Percentiles rank a stretch among this genome's conserved stretches.
These are phyloP conservation scores for Grammothele lineata DNA, from an alignment of 768 basidiomycete genomes.

Conservation along the genomic window DNA sequence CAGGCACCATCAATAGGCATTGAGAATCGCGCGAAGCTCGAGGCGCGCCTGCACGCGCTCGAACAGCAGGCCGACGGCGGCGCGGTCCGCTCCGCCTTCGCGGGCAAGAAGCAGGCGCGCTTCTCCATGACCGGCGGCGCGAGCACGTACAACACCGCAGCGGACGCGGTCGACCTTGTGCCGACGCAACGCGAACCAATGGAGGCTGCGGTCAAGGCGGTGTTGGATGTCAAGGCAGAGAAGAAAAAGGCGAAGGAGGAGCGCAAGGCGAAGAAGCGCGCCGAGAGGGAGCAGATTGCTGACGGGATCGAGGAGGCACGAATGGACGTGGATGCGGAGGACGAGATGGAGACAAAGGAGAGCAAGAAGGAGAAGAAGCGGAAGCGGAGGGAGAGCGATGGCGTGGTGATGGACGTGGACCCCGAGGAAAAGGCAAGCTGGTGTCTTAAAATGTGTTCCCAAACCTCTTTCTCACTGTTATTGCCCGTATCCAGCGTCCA, in stretches of 20 bases:
- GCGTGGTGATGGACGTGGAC: slow-evolving; percentile 36
- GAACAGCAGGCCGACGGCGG: slow-evolving; percentile 78
- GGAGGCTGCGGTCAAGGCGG: slow-evolving; percentile 69
- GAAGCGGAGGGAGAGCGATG: slow-evolving; percentile 56
- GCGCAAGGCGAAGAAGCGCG: slow-evolving; percentile 61
- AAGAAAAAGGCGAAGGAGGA: slow-evolving; percentile 80
- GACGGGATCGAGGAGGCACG: slow-evolving; percentile 14
- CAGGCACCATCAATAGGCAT: slow-evolving; percentile 84
- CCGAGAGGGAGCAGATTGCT: slow-evolving; percentile 39
- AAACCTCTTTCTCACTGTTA: background rate
- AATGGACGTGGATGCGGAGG: slow-evolving; percentile 45
- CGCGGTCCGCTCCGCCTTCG: slow-evolving; percentile 50
- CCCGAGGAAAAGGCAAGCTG: slow-evolving; percentile 35
- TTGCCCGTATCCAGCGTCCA: slow-evolving; percentile 22
- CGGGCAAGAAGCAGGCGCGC: slow-evolving; percentile 44
- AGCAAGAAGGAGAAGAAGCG: slow-evolving; percentile 38
- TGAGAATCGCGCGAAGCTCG: slow-evolving; percentile 92
- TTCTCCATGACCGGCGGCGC: slow-evolving; percentile 81
- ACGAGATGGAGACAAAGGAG: slow-evolving; percentile 31
- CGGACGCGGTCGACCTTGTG: slow-evolving; percentile 79
- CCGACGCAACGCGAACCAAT: slow-evolving; percentile 84
- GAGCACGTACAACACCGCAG: slow-evolving; percentile 80
- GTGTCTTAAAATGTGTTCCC: slow-evolving; percentile 8
- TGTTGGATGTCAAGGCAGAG: slow-evolving; percentile 82
- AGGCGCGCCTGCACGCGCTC: slow-evolving; percentile 85